These are phyloP conservation scores for Mycena venus DNA, from an alignment of 768 basidiomycete genomes.

Conservation along the genomic window DNA sequence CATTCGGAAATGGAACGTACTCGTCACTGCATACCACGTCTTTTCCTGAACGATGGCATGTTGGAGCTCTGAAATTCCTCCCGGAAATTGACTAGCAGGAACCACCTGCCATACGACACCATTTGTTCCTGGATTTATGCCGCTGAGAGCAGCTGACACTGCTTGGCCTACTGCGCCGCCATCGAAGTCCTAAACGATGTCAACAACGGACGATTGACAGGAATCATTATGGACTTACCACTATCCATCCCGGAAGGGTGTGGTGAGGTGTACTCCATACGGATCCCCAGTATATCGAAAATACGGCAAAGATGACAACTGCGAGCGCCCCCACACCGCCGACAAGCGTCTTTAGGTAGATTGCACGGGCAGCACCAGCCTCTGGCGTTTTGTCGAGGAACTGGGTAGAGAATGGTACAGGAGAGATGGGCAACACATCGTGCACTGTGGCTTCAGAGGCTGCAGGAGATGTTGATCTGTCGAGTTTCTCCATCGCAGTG, in stretches of 20 bases:
- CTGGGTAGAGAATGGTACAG: slow-evolving; percentile 28
- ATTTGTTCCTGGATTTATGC: not conserved
- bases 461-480: not conserved
- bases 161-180: not conserved
- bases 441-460: not conserved
- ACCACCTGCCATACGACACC: not conserved
- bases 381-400: slow-evolving; percentile 38
- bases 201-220: not conserved
- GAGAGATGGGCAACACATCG: not conserved
- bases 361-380: slow-evolving; percentile 45
- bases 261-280: slow-evolving; percentile 56
- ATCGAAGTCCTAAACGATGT: not conserved
- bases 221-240: slow-evolving; percentile 48
- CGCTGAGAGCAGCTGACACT: not conserved
- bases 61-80: not conserved
- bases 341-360: slow-evolving; percentile 58
- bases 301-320: slow-evolving; percentile 57
- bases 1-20: not conserved
- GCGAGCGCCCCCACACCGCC: slow-evolving; percentile 47
- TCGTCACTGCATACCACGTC: not conserved
- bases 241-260: slow-evolving; percentile 63
- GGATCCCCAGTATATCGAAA: slow-evolving; percentile 73
- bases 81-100: not conserved
- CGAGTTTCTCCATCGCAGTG: not conserved
- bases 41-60: not conserved